Base-by-base conservation (phyloP, 805 yeast species). In the Lipomyces anomalus region DNA sequence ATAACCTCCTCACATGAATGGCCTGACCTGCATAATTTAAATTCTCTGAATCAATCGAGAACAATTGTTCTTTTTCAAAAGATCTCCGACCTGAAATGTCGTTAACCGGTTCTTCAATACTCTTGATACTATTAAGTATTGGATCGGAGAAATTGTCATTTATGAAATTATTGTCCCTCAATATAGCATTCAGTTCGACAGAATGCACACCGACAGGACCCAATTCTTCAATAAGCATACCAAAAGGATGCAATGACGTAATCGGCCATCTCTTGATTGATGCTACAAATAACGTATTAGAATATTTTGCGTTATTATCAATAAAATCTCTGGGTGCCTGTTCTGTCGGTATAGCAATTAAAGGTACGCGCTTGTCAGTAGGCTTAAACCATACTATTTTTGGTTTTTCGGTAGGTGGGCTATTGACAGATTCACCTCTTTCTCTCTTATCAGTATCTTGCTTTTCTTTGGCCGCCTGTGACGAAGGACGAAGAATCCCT, bases 321-420 rank as follows among this genome's bases (percentile, higher is more conserved):
- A 92, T 89, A 67, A 92, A 90, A 64, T 90, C 97, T 48, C 75
- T 78, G 28, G 98, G 98, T 0, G 96, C 98, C 65, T 92, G 95
- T 60, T 92, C 98, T 1, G 97, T 92, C 33, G 98, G 98, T 53
- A 92, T 92, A 13, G 98, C 98, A 70, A 92, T 89, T 53, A 92
- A 73, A 4, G 98, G 98, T 18, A 92, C 98, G 53, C 95, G 86
- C 67, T 92, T 92, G 64, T 92, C 98, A 1, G 96, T 89, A 32
- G 98, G 98, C 63, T 92, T 92, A 66, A 92, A 92, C 98, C 98
- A 92, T 28, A 92, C 97, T 70, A 92, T 92, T 63, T 92, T 92
- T 28, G 98, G 98, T 35, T 78, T 76, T 42, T 69, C 72, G 3
- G 36, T 36, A 36, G 46, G 34, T 16, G 35, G 33, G n/a, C 23